Conservation (phyloP, 208 protist species). For the Crithidia fasciculata region DNA sequence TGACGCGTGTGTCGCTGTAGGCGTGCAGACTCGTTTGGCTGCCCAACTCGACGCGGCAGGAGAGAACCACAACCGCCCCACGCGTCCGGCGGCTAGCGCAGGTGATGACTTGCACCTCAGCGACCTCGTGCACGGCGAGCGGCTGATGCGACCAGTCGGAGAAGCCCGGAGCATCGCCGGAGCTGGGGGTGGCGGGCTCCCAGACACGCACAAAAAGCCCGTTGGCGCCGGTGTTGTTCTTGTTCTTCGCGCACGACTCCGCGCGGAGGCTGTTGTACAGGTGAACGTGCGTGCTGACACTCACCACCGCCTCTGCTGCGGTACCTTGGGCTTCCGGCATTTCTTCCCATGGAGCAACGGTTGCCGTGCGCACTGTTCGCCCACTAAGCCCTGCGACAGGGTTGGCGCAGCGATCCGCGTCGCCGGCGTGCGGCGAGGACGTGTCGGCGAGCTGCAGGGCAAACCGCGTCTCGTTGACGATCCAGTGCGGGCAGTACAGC, state of each 20-base stretch:
- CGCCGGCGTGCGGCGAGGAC: constrained; percentile 3
- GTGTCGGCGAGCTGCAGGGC: constrained; percentile 53
- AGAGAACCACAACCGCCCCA: constrained; percentile 43
- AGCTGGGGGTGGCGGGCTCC: constrained; percentile 7
- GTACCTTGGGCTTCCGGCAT: background rate
- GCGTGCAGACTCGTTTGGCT: constrained; percentile 30
- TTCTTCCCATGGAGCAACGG: constrained; percentile 10
- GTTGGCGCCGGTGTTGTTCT: constrained; percentile 10
- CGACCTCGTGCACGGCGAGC: constrained; percentile 32
- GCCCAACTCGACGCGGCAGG: constrained; percentile 65
- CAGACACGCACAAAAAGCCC: constrained; percentile 34
- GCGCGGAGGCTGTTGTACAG: constrained; percentile 51
- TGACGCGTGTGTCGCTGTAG: constrained; percentile 51
- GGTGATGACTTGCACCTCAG: constrained; percentile 20
- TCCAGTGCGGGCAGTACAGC: constrained; percentile 66
- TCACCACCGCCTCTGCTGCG: background rate
- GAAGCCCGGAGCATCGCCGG: constrained; percentile 32
- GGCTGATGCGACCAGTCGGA: constrained; percentile 53
- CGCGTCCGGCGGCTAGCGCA: constrained; percentile 26
- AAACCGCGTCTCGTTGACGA: constrained; percentile 64
- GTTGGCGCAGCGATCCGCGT: constrained; percentile 8
- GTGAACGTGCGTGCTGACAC: constrained; percentile 15
- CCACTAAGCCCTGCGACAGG: constrained; percentile 26
- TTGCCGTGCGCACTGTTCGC: constrained; percentile 23
- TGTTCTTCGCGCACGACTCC: constrained; percentile 24